These are phyloP conservation scores for Alternaria sp. DNA, from an alignment of 2,329 filamentous ascomycete genomes.

Conservation along the genomic window DNA sequence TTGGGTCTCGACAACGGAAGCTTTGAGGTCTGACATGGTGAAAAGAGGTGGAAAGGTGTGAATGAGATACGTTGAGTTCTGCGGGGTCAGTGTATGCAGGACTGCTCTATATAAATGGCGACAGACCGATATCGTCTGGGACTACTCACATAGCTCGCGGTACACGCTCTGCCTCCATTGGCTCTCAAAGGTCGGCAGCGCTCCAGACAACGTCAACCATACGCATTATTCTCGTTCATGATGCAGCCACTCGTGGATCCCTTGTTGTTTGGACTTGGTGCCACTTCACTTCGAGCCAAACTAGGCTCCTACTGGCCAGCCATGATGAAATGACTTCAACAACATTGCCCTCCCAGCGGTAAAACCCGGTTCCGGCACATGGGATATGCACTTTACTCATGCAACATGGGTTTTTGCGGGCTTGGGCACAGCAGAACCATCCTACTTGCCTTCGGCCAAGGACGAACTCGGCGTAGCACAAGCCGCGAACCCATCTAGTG, in stretches of 20 bases:
- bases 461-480: conserved; percentile 27
- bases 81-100: conserved; percentile 10
- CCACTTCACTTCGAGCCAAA: conserved; percentile 19
- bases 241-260: conserved; percentile 25
- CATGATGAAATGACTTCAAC: conserved; percentile 45
- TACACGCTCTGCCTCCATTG: conserved; percentile 30
- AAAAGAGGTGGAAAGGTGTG: conserved; percentile 14
- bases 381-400: conserved; percentile 20
- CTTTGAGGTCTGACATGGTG: conserved; percentile 71
- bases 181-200: conserved; percentile 24
- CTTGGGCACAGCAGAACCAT: conserved; percentile 24
- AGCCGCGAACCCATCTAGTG: conserved; percentile 20
- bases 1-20: conserved; percentile 67
- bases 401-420: conserved; percentile 34
- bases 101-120: conserved; percentile 26
- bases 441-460: conserved; percentile 23
- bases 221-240: conserved; percentile 27
- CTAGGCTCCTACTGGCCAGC: conserved; percentile 35
- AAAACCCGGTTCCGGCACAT: conserved; percentile 29
- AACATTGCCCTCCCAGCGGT: conserved; percentile 14
- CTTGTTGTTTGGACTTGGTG: conserved; percentile 32
- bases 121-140: conserved; percentile 15
- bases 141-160: conserved; percentile 17
- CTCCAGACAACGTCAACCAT: conserved; percentile 35
- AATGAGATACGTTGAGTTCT: conserved; percentile 36